Conservation (phyloP, 2,329 filamentous ascomycete genomes). For the Scedosporium dehoogii region DNA sequence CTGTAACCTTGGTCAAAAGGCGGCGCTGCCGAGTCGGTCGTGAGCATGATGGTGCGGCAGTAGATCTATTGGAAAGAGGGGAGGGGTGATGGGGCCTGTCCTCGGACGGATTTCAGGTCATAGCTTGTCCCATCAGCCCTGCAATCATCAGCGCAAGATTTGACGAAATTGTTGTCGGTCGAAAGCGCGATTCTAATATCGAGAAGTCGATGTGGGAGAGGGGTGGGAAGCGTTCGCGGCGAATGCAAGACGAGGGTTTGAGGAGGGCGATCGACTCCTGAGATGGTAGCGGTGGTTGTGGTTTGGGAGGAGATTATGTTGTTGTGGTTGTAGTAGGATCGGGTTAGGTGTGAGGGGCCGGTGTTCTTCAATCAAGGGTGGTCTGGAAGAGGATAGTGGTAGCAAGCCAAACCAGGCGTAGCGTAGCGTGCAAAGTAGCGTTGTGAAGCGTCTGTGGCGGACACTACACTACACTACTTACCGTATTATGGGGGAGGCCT, state of each 20-base stretch:
- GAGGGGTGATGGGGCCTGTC: neutral
- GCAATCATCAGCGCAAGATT: neutral
- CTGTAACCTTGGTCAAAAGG: slow-evolving; percentile 34
- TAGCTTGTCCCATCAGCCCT: neutral
- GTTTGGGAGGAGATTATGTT: neutral
- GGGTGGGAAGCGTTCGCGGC: neutral
- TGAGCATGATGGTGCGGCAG: slow-evolving; percentile 30
- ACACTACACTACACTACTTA: too few relatives aligned
- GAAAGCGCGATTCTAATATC: neutral
- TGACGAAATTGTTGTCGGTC: neutral
- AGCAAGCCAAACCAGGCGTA: neutral
- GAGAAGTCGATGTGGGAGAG: neutral
- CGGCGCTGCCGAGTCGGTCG: slow-evolving; percentile 38
- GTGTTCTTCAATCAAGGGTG: neutral
- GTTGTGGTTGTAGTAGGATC: neutral
- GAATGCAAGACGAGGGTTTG: neutral
- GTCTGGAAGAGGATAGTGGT: slow-evolving; percentile 1
- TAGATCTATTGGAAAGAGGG: slow-evolving; percentile 3
- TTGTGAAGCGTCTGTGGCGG: neutral
- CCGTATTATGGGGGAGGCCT: neutral
- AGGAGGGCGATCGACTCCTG: neutral
- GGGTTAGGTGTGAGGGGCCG: neutral
- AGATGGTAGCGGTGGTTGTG: neutral
- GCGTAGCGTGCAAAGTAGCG: neutral
- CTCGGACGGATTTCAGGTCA: neutral